Evolutionary conservation across 2,329 filamentous ascomycete species (phyloP).

Genomic region (Mollisiaceae sp.): DNA sequence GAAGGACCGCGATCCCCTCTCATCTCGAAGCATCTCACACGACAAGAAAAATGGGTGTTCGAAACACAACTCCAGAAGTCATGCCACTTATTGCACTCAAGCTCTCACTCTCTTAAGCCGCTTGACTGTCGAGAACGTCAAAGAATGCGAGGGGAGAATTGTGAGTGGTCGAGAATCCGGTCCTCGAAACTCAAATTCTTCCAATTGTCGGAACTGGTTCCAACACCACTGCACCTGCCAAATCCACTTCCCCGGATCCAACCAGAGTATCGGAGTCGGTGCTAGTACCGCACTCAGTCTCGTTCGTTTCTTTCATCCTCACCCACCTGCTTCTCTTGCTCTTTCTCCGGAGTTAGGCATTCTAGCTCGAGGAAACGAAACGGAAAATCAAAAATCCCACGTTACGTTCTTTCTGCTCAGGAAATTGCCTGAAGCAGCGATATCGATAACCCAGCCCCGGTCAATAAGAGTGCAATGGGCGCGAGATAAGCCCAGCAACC

Average conservation of each 20-base stretch:
- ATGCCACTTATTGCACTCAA: neutral
- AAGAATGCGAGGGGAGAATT: neutral
- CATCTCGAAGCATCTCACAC: neutral
- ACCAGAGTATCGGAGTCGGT: neutral
- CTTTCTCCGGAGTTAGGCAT: neutral
- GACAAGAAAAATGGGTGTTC: neutral
- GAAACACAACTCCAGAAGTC: neutral
- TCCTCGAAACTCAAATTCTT: neutral
- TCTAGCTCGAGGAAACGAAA: neutral
- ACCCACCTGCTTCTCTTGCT: neutral
- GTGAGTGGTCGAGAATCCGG: neutral
- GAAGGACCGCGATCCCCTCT: neutral
- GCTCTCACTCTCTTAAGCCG: too few species aligned
- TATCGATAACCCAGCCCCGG: neutral
- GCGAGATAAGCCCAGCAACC: neutral
- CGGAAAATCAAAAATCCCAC: conserved; percentile 4
- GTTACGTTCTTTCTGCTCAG: neutral
- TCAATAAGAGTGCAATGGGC: neutral
- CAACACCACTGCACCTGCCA: neutral
- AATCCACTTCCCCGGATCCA: conserved; percentile 5
- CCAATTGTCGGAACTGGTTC: neutral
- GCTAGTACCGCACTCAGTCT: neutral
- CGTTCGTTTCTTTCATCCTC: neutral
- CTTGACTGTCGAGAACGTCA: neutral
- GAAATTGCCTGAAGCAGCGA: neutral